These are phyloP conservation scores for Xylaria sp. DNA, from an alignment of 2,329 filamentous ascomycete species.

Conservation along the genomic window DNA sequence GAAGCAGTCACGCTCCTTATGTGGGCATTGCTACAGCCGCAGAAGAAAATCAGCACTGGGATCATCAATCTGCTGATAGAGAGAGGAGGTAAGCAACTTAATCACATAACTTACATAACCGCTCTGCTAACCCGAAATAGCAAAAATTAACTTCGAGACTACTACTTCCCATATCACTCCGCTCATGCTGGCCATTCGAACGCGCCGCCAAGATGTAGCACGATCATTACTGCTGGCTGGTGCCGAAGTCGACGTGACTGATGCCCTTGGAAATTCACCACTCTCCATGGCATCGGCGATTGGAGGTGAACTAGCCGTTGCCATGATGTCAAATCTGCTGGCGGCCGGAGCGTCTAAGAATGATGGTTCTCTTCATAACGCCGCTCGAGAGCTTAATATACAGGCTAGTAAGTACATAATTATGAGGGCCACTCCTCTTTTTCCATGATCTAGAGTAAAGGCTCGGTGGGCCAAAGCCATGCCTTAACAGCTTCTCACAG, in stretches of 20 bases:
- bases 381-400: conserved; percentile 68
- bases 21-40: conserved; percentile 71
- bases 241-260: conserved; percentile 68
- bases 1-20: conserved; percentile 68
- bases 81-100: conserved; percentile 49
- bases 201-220: conserved; percentile 67
- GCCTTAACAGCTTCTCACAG: background rate
- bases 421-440: background rate
- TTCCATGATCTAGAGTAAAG: background rate
- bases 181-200: conserved; percentile 68
- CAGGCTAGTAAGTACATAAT: conserved; percentile 52
- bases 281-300: conserved; percentile 69
- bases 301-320: conserved; percentile 63
- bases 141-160: conserved; percentile 68
- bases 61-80: conserved; percentile 68
- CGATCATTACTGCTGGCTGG: conserved; percentile 66
- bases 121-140: conserved; percentile 45
- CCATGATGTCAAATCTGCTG: conserved; percentile 66
- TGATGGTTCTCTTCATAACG: conserved; percentile 75
- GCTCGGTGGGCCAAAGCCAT: background rate
- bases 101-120: background rate
- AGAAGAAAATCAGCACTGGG: conserved; percentile 69
- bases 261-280: conserved; percentile 67
- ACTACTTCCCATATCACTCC: conserved; percentile 64
- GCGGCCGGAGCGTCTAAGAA: conserved; percentile 67